These are phyloP conservation scores for Nigrospora sphaerica DNA, from an alignment of 2,329 filamentous ascomycete species.

Conservation along the genomic window DNA sequence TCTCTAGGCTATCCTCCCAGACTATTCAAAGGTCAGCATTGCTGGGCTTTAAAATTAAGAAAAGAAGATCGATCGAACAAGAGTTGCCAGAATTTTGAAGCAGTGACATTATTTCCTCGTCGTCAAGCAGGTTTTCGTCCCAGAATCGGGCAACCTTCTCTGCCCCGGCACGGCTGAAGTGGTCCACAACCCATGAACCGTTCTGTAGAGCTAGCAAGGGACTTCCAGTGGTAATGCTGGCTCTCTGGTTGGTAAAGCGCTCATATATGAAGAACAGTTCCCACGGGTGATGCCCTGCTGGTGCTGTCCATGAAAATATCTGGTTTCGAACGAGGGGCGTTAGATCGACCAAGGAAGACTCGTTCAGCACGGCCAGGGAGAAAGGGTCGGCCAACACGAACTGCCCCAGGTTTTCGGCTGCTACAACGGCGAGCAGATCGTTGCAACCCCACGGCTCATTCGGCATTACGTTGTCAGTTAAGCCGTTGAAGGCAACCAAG, in stretches of 20 bases:
- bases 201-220: constrained; percentile 10
- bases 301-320: constrained; percentile 7
- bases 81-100: constrained; percentile 11
- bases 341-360: constrained; percentile 8
- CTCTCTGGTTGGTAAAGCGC: constrained; percentile 13
- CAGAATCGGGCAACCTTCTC: constrained; percentile 16
- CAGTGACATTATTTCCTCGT: constrained; percentile 5
- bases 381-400: background rate
- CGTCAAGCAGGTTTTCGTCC: constrained; percentile 13
- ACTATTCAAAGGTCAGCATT: constrained; percentile 3
- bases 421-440: constrained; percentile 12
- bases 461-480: constrained; percentile 12
- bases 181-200: constrained; percentile 17
- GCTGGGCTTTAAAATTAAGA: background rate
- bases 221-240: constrained; percentile 7
- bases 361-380: constrained; percentile 2
- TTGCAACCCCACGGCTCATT: constrained; percentile 12
- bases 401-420: constrained; percentile 1
- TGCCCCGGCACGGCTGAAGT: constrained; percentile 15
- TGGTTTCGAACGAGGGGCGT: constrained; percentile 4
- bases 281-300: constrained; percentile 4
- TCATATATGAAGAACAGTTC: constrained; percentile 12
- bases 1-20: constrained; percentile 20
- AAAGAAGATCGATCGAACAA: constrained; percentile 3
- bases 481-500: constrained; percentile 8